A percentile compares a stretch with the other conserved stretches of the same genome.
Conservation (phyloP, 1,284 basidiomycete species). For the Rhodotorula sp. region DNA sequence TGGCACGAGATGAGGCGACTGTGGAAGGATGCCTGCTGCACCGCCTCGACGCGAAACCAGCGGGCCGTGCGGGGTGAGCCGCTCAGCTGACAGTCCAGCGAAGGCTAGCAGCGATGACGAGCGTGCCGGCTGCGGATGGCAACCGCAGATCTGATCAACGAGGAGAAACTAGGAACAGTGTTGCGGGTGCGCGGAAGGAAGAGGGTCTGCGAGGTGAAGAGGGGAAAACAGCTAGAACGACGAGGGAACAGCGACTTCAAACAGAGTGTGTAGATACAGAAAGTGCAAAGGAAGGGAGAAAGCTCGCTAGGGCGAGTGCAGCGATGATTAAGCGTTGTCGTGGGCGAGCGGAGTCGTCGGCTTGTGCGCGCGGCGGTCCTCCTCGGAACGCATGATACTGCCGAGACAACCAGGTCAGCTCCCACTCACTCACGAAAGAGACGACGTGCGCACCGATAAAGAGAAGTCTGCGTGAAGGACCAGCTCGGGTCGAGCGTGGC, state of each 20-base stretch:
- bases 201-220: too few relatives aligned
- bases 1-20: too few relatives aligned
- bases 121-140: too few relatives aligned
- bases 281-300: not conserved
- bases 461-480: slow-evolving; percentile 57
- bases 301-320: not conserved
- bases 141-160: not conserved
- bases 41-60: too few relatives aligned
- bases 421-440: too few relatives aligned
- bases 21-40: too few relatives aligned
- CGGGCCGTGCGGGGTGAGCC: too few relatives aligned
- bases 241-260: too few relatives aligned
- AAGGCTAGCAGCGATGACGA: too few relatives aligned
- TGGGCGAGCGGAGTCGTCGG: not conserved
- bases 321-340: not conserved
- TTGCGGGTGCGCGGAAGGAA: too few relatives aligned
- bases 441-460: slow-evolving; percentile 36
- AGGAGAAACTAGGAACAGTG: not conserved
- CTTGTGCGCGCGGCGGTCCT: slow-evolving; percentile 23
- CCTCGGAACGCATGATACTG: slow-evolving; percentile 37
- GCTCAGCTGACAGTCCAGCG: too few relatives aligned
- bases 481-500: slow-evolving; percentile 66
- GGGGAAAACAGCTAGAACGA: too few relatives aligned
- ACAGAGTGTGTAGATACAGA: not conserved
- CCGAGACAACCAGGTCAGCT: not conserved